Conservation (phyloP, 495 filamentous ascomycete genomes). For the Evansstolkia leycettana region DNA sequence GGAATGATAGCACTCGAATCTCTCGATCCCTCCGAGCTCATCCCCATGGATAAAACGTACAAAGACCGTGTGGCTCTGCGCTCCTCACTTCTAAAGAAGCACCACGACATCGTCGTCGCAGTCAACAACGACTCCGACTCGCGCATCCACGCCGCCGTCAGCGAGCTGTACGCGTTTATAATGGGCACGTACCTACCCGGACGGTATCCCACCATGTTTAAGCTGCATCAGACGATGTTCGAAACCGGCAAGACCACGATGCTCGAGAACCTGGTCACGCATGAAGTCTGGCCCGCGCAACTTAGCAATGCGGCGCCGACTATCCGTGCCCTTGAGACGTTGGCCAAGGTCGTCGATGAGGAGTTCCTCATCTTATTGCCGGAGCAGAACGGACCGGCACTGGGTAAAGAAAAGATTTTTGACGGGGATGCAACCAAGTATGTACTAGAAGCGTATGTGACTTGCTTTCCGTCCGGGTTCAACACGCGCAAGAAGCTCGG, state of each 20-base stretch:
- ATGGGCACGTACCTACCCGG: slow-evolving; percentile 49
- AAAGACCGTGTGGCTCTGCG: slow-evolving; percentile 41
- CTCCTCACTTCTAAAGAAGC: slow-evolving; percentile 31
- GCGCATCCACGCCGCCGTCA: slow-evolving; percentile 32
- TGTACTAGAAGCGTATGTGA: slow-evolving; percentile 51
- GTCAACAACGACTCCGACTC: slow-evolving; percentile 31
- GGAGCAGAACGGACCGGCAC: slow-evolving; percentile 6
- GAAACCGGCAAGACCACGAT: slow-evolving; percentile 9
- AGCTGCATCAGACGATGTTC: slow-evolving; percentile 12
- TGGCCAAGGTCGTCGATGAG: slow-evolving; percentile 47
- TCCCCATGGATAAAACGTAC: slow-evolving; percentile 58
- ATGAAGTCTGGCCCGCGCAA: slow-evolving; percentile 25
- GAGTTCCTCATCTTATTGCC: slow-evolving; percentile 69
- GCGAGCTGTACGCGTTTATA: slow-evolving; percentile 56
- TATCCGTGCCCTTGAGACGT: slow-evolving; percentile 9
- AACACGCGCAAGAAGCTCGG: slow-evolving; percentile 52
- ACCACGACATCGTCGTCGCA: slow-evolving; percentile 31
- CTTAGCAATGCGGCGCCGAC: slow-evolving; percentile 8
- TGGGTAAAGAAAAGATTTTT: slow-evolving; percentile 17
- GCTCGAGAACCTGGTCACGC: slow-evolving; percentile 35
- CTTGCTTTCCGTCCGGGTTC: slow-evolving; percentile 66
- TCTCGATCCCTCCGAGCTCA: slow-evolving; percentile 45
- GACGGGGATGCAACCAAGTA: slow-evolving; percentile 27
- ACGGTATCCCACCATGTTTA: slow-evolving; percentile 55
- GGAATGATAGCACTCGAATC: slow-evolving; percentile 30